Evolutionary conservation across 768 basidiomycete genomes (phyloP).

Genomic region (Podaxis carcinomalis): DNA sequence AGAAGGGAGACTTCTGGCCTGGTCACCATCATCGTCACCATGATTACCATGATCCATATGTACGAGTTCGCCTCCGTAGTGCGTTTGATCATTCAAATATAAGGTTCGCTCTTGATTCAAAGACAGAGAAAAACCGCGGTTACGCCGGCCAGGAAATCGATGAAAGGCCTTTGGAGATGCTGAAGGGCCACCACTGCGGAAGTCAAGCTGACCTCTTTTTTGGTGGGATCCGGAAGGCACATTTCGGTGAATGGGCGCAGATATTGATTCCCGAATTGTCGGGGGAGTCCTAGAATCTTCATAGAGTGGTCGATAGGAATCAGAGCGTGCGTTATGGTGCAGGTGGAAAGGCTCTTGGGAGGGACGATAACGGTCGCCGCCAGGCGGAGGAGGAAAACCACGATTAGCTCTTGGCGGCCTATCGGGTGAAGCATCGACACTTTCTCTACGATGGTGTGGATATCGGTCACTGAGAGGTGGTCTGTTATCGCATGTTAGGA

Average conservation of each 20-base stretch:
- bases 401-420: conserved; percentile 27
- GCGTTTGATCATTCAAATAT: not conserved
- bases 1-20: conserved; percentile 21
- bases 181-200: not conserved
- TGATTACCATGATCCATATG: conserved; percentile 17
- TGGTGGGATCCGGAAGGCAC: conserved; percentile 20
- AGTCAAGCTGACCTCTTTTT: conserved; percentile 15
- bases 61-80: not conserved
- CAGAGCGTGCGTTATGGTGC: conserved; percentile 29
- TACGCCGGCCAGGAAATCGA: conserved; percentile 5
- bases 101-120: not conserved
- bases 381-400: conserved; percentile 19
- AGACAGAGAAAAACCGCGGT: not conserved
- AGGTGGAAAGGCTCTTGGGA: conserved; percentile 31
- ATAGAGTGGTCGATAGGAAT: conserved; percentile 52
- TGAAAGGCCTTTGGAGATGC: not conserved
- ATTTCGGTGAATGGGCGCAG: conserved; percentile 21
- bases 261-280: conserved; percentile 13
- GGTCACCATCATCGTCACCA: conserved; percentile 8
- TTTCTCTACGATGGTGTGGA: conserved; percentile 26
- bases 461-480: conserved; percentile 28
- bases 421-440: conserved; percentile 33
- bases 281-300: conserved; percentile 26
- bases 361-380: conserved; percentile 51
- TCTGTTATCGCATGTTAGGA: conserved; percentile 13